Conservation (phyloP, 305 asterid genomes). For the Fraxinus xanthoxyloides region DNA sequence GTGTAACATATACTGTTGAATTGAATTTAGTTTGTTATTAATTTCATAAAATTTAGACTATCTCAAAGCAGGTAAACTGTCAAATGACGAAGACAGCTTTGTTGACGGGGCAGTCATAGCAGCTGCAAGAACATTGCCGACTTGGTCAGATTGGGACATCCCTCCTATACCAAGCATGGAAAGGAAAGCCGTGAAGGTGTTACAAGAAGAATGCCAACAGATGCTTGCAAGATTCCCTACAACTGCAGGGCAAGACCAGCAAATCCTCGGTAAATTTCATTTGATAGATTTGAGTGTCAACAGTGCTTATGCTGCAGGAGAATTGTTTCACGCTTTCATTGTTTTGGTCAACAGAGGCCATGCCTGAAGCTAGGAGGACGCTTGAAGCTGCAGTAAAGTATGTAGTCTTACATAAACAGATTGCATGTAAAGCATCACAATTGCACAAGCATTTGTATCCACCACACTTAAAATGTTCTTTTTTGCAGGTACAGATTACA, state of each 20-base stretch:
- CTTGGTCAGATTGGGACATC: constrained; percentile 87
- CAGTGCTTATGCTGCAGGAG: background rate
- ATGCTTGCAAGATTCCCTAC: constrained; percentile 77
- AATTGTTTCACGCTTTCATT: constrained; percentile 10
- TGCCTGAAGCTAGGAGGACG: constrained; percentile 77
- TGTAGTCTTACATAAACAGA: constrained; percentile 16
- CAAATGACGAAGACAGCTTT: constrained; percentile 49
- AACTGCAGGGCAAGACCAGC: constrained; percentile 62
- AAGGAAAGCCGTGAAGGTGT: constrained; percentile 80
- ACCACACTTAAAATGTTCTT: constrained; percentile 6
- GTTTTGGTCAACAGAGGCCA: constrained; percentile 43
- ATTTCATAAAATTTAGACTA: constrained; percentile 22
- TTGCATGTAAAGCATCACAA: background rate
- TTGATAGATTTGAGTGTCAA: constrained; percentile 20
- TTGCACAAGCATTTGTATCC: background rate
- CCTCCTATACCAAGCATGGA: constrained; percentile 95
- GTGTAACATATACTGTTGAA: constrained; percentile 1
- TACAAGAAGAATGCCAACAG: constrained; percentile 84
- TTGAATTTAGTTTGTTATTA: constrained; percentile 17
- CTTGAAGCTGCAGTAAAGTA: constrained; percentile 87
- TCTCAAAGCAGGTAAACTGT: constrained; percentile 61
- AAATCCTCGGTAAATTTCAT: constrained; percentile 63
- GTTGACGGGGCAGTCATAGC: constrained; percentile 94
- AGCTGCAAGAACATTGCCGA: constrained; percentile 90
- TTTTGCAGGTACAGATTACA: constrained; percentile 82